A percentile compares a stretch with the other conserved stretches of the same genome.
These are phyloP conservation scores for Ophiocordyceps camponoti-floridani DNA, from an alignment of 2,329 filamentous ascomycete genomes.

Conservation along the genomic window DNA sequence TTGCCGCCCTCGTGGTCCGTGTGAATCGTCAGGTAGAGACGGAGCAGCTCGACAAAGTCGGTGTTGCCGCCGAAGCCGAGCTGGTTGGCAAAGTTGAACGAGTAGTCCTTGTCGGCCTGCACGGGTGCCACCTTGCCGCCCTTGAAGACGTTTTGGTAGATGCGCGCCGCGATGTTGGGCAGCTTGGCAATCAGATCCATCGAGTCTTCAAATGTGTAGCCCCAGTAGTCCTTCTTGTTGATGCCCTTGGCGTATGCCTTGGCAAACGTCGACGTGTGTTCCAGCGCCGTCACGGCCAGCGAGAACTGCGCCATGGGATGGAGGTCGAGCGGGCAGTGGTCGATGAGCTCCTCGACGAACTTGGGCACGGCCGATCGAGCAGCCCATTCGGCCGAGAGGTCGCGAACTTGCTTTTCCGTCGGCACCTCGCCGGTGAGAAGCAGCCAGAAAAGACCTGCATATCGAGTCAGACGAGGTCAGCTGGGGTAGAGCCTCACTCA, in stretches of 20 bases:
- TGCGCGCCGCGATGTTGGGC: slow-evolving; percentile 90
- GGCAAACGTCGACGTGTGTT: slow-evolving; percentile 94
- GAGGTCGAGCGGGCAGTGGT: slow-evolving; percentile 96
- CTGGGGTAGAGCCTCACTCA: slow-evolving; percentile 22
- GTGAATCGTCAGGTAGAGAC: slow-evolving; percentile 99
- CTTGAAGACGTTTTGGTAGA: slow-evolving; percentile 99
- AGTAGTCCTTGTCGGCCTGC: slow-evolving; percentile 98
- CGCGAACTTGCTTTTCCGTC: slow-evolving; percentile 93
- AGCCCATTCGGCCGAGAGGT: slow-evolving; percentile 96
- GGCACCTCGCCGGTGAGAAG: slow-evolving; percentile 96
- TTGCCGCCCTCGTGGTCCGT: slow-evolving; percentile 99
- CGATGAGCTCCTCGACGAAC: slow-evolving; percentile 98
- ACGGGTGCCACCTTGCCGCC: slow-evolving; percentile 92
- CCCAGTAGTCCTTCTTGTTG: slow-evolving; percentile 99
- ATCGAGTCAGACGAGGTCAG: background rate
- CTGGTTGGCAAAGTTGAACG: slow-evolving; percentile 99
- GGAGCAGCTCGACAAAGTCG: slow-evolving; percentile 96
- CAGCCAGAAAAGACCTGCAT: slow-evolving; percentile 89
- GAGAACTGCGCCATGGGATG: slow-evolving; percentile 99
- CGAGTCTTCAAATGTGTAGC: slow-evolving; percentile 97
- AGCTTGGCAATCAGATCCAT: slow-evolving; percentile 99
- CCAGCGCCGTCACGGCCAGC: slow-evolving; percentile 88
- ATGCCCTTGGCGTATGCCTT: slow-evolving; percentile 98
- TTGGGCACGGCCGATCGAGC: slow-evolving; percentile 93
- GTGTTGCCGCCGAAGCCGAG: slow-evolving; percentile 88